Base-by-base conservation (phyloP, 1,284 basidiomycete genomes). In the Pseudozyma pruni region DNA sequence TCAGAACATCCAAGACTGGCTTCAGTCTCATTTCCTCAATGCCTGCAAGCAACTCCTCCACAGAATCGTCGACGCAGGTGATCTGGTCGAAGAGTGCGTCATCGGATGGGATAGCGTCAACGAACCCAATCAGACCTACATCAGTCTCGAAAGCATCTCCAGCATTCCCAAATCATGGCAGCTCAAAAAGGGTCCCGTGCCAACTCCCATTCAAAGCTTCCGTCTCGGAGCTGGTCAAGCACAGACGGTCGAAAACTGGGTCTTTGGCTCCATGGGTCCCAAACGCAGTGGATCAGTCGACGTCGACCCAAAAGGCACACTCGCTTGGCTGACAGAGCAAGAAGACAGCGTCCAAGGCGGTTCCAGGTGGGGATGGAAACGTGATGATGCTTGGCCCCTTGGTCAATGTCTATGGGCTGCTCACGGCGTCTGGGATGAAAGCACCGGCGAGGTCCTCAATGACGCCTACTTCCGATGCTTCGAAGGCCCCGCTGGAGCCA, bases 71-170 rank as follows among this genome's bases (percentile, higher is more conserved):
- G 87, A 87, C 13, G 91, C 89, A 0, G 90, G 89, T 0, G 89
- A 88, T 43, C 84, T 98, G 17, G 83, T 91, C 23, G 94, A 98
- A 43, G 88, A 89, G 39, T 93, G 92, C 69, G 88, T 98, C 22
- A 89, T 98, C 55, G 95, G 95, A 0, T 98, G 95, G 95, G 95
- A 98, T 81, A 91, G 90, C 75, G 85, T 98, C 84, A 98, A 98
- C 82, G 95, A 98, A 83, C 94, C 95, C 0, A 90, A 89, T 42
- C 92, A 94, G 69, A 95, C 94, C 0, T 86, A 94, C 57, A 87
- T 91, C 43, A 91, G 91, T 1, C 89, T 90, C 81, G 83, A 86
- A 1, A 88, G 94, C 81, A 63, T 84, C 38, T 61, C 66, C 25
- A 41, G 52, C 34, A 74, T 81, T 38, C 80, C 83, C 8, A 76